Base-by-base conservation (phyloP, 208 protist genomes). In the Leishmania braziliensis region DNA sequence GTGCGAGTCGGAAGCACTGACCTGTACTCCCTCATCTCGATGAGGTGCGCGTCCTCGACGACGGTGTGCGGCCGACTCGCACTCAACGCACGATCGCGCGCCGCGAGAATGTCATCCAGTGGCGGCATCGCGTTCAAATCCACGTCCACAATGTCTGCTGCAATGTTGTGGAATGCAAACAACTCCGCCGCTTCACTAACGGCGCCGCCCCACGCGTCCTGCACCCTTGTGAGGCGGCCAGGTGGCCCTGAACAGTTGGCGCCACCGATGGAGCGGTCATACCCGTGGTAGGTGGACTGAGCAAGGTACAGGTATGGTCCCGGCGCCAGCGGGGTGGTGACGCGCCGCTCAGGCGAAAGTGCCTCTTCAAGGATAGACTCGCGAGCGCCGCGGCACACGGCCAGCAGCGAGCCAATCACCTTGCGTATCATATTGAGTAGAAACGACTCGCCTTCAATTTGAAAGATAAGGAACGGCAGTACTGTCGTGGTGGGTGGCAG, bases 371-470 rank as follows among this genome's bases (percentile, higher is more conserved):
- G 56, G 33, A 97, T 74, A 33, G 80, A 79, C 39, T 80, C 84
- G 53, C 89, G 78, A 1, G 89, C 84, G 14, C 94, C 94, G 48
- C 94, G 92, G 46, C 89, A 80, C 26, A 95, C 85, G 14, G 94
- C 92, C 26, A 97, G 51, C n/a, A 92, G 26, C 33, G 89, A 84
- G 3, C 94, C 94, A 1, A 97, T 89, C 29, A 97, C 88, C 73
- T 97, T 97, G 72, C 94, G 90, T 78, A 97, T 97, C 94, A 97
- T 97, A 69, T 97, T 97, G 66, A 96, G 93, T 16, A 97, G 85
- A 80, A 97, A 97, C 12, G 92, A 96, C 14, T 84, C 88, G 6
- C 94, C 94, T 65, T 97, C 94, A 62, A 97, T 92, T 70, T 97
- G 94, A 54, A 97, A 94, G 23, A 96, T 71, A 2, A 95, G 58